Base-by-base conservation (phyloP, 441 rosid species). In the Rhodomyrtus psidioides region DNA sequence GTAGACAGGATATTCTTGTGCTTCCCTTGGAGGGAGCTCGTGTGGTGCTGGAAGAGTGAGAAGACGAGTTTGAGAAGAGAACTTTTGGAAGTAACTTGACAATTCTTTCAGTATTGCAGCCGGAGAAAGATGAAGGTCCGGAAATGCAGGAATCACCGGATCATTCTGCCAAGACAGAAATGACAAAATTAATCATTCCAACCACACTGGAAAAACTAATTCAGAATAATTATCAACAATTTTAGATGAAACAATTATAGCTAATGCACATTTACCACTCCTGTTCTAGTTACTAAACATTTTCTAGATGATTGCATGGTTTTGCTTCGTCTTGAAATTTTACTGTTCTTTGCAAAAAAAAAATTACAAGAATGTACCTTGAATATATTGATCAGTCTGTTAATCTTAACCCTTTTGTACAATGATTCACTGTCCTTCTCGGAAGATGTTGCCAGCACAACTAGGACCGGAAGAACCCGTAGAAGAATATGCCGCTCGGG, bases 81-180 rank as follows among this genome's bases (percentile, higher is more conserved):
- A 96, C 87, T 94, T 95, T 65, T 89, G 98, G 82, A 98, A 98
- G 92, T 98, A 95, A 89, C 88, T 89, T 23, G 99, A 94, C 89
- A 98, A 84, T 88, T 98, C 99, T 89, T 98, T 98, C 94, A 98
- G 90, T 79, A 98, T 98, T 86, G 99, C 98, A 88, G 99, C 95
- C 81, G 99, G 97, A 89, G 99, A 96, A 87, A 98, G 98, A 94
- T 98, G 99, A 89, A 98, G 99, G 92, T 98, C 99, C 44, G 99
- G 99, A 89, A 98, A 98, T 55, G 98, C 99, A 75, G 99, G 98
- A 92, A 98, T 93, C 84, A 96, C 98, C 34, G 99, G 98, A 91
- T 98, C 99, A 90, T 96, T 98, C 99, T 98, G 95, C 89, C 92
- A 90, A 88, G 88, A 83, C 84, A 24, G 17, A 85, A 84, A 84